A percentile compares a stretch with the other conserved stretches of the same genome.
Conservation (phyloP, 768 basidiomycete genomes). For the Sporobolomyces pararoseus region DNA sequence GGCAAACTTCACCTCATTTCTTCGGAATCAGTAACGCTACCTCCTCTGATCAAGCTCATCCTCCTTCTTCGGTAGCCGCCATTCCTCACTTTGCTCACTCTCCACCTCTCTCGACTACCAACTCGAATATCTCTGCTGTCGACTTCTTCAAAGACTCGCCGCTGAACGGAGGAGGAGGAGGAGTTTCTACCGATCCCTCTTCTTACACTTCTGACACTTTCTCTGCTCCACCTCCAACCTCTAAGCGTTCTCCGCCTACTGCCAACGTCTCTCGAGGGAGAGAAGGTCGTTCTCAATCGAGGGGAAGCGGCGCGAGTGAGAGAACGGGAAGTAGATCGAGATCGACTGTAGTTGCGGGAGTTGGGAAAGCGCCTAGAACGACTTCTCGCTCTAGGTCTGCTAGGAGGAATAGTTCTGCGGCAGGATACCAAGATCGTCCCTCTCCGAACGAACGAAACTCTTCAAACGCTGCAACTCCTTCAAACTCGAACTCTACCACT, state of each 20-base stretch:
- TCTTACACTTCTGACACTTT: neutral
- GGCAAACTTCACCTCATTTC: constrained; percentile 1
- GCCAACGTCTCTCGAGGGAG: neutral
- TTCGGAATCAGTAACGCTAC: neutral
- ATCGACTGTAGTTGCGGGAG: neutral
- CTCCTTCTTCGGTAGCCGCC: constrained; percentile 10
- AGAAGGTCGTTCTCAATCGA: constrained; percentile 8
- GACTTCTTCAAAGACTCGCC: constrained; percentile 17
- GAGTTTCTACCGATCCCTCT: neutral
- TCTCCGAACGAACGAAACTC: neutral
- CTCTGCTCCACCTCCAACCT: neutral
- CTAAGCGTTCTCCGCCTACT: constrained; percentile 7
- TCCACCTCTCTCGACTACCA: neutral
- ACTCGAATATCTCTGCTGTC: neutral
- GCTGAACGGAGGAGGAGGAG: neutral
- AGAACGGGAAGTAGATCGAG: constrained; percentile 10
- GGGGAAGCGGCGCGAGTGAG: neutral
- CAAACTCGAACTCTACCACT: neutral
- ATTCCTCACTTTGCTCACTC: constrained; percentile 7
- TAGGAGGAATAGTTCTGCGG: constrained; percentile 8
- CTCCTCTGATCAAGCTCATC: constrained; percentile 9
- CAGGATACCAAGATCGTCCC: constrained; percentile 20
- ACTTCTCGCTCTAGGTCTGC: constrained; percentile 18
- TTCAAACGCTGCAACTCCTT: neutral
- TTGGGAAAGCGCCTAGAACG: constrained; percentile 31